These are phyloP conservation scores for Trichoderma sp. DNA, from an alignment of 2,329 filamentous ascomycete species.

Conservation along the genomic window DNA sequence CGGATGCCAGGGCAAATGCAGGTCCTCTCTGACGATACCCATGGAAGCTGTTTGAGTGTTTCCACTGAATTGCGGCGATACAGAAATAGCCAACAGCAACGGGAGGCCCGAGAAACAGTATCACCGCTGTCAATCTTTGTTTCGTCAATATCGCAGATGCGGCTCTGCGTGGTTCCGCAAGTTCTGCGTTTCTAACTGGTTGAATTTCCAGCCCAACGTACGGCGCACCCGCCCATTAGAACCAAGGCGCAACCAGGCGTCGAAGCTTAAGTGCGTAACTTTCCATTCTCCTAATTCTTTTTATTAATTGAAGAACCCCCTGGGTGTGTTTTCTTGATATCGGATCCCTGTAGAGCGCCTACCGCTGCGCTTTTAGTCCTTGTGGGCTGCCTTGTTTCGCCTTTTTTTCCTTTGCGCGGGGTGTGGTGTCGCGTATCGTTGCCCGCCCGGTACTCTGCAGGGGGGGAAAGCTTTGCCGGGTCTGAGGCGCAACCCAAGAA, in stretches of 20 bases:
- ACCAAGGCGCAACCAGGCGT: background rate
- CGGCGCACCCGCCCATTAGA: background rate
- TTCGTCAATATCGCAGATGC: background rate
- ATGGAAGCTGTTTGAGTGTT: background rate
- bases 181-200: background rate
- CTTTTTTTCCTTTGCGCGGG: background rate
- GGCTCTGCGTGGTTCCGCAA: conserved; percentile 14
- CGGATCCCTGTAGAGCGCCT: background rate
- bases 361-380: background rate
- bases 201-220: background rate
- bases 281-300: background rate
- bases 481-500: background rate
- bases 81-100: background rate
- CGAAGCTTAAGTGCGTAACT: background rate
- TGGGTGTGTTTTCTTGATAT: background rate
- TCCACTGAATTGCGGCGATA: background rate
- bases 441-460: background rate
- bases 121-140: background rate
- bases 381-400: conserved; percentile 6
- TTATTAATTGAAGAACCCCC: background rate
- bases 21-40: background rate
- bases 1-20: background rate
- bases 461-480: background rate
- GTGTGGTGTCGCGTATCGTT: background rate
- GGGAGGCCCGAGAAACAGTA: background rate